Evolutionary conservation across 805 yeast genomes (phyloP), one percentile per base, ranked within the genome.

Genomic region (Myxozyma melibiosi): DNA sequence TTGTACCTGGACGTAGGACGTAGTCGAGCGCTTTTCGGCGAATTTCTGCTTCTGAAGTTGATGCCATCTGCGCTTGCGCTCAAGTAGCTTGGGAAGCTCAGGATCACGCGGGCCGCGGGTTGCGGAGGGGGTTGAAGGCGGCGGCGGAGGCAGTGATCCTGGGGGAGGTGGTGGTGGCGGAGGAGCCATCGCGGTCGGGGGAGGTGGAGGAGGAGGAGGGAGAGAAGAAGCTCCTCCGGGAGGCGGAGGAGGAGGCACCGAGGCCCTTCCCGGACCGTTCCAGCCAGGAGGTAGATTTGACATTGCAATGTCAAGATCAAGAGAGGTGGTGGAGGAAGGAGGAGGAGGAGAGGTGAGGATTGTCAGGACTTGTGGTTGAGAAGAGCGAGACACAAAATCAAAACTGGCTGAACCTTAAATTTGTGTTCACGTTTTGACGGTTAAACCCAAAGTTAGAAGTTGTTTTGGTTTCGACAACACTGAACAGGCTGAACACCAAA

Each of bases 21-120:
- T 65, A 78, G 34, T 81, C 76, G 56, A 70, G 65, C 51, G 69
- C 53, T 50, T 68, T 54, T 74, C 76, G 18, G 76, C 72, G 68
- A 78, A 85, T 57, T 87, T 73, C 40, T 68, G 70, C 67, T 85
- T 86, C 64, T 87, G 96, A 1, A 80, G 44, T 53, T 77, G 80
- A 8, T 78, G 73, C 95, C 94, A 88, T 64, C 78, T 76, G 55
- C 76, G 73, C 58, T 81, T 79, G 52, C 81, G 74, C 24, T 71
- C 67, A 28, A 76, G 75, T 4, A 83, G 70, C 44, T 74, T 76
- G n/a, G 51, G 50, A 1, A 60, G 42, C 42, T 52, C 64, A 4
- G 62, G 62, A 45, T 60, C 58, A 30, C 46, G 49, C 9, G 53
- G 45, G 7, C 56, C 61, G 7, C 57, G 53, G 18, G 48, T 55